Evolutionary conservation across 2,329 filamentous ascomycete genomes (phyloP).

Genomic region (Trichoderma arundinaceum): DNA sequence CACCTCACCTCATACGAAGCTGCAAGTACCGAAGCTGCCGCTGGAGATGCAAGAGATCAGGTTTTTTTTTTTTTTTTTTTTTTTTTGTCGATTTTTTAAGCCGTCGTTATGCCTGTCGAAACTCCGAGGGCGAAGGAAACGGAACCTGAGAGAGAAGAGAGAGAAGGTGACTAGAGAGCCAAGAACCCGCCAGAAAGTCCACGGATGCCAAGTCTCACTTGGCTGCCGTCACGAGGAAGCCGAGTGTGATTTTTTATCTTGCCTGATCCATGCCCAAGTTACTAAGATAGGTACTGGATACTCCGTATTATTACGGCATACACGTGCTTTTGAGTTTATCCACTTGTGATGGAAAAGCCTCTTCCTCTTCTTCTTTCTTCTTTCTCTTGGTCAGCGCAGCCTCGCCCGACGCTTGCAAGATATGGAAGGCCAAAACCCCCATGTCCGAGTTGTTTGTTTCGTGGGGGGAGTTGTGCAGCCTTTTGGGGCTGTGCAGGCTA

Average conservation of each 20-base stretch:
- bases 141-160: not conserved
- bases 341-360: not conserved
- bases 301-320: not conserved
- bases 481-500: slow-evolving; percentile 24
- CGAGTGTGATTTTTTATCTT: slow-evolving; percentile 13
- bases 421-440: slow-evolving; percentile 5
- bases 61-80: not conserved
- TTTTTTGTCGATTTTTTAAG: not conserved
- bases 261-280: not conserved
- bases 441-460: slow-evolving; percentile 4
- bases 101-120: not conserved
- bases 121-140: not conserved
- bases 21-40: slow-evolving; percentile 10
- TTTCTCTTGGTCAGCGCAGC: not conserved
- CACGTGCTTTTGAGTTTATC: not conserved
- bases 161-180: not conserved
- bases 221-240: slow-evolving; percentile 25
- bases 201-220: slow-evolving; percentile 23
- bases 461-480: slow-evolving; percentile 11
- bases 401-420: not conserved
- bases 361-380: not conserved
- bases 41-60: not conserved
- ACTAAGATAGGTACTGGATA: not conserved
- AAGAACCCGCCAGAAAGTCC: not conserved
- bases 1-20: not conserved